Evolutionary conservation across 2,329 filamentous ascomycete species (phyloP), one percentile per base, ranked within the genome.

Genomic region (Dendryphion nanum): DNA sequence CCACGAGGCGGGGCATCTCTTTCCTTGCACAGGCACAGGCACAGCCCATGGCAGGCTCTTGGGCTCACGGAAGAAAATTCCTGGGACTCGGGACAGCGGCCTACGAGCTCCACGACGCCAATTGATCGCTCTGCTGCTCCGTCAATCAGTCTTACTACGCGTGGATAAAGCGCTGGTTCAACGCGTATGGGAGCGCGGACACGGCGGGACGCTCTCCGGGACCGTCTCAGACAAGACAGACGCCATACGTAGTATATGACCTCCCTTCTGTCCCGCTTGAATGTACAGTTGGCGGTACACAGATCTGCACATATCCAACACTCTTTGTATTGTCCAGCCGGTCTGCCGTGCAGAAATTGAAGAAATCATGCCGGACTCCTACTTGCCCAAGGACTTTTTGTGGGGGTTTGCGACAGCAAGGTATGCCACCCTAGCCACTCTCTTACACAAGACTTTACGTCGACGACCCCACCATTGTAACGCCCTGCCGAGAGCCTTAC

Each of bases 401-500:
- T 68, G 65, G 65, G 65, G 65, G 18, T 67, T 67, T 44, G 64
- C 65, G 42, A 68, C 65, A 51, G 64, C 65, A 46, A 65, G 63
- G 65, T 67, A 52, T 45, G 61, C 59, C 33, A n/a, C n/a, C n/a
- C n/a, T n/a, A n/a, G n/a, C n/a, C n/a, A n/a, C n/a, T 43, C 45
- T 50, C 42, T 46, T 42, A 46, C 44, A 29, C 44, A 37, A 35
- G 38, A 29, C 40, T n/a, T n/a, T n/a, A n/a, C n/a, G n/a, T n/a
- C n/a, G n/a, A n/a, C n/a, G n/a, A 51, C 54, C 55, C 55, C 53
- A 47, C 55, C 47, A 50, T 45, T 32, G 38, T 41, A 32, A 39
- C 36, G 37, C 35, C 29, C 32, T 37, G 28, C 40, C 26, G 36
- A n/a, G n/a, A n/a, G n/a, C n/a, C n/a, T n/a, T n/a, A n/a, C n/a